Evolutionary conservation across 1,284 basidiomycete genomes (phyloP).

Genomic region (Xerocomus amazonicus): DNA sequence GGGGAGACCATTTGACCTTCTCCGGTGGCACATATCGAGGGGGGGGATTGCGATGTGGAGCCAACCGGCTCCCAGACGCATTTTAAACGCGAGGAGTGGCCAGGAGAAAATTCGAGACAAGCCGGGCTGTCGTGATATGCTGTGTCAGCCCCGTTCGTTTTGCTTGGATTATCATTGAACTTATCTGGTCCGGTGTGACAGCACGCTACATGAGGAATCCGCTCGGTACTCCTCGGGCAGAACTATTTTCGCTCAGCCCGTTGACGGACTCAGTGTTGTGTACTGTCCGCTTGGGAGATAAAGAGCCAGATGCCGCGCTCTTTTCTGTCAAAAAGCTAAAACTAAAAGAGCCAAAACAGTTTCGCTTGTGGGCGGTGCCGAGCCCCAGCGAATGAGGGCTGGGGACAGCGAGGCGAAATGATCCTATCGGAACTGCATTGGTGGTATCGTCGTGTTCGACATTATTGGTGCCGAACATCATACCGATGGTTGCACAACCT

Average conservation of each 20-base stretch:
- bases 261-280: conserved; percentile 11
- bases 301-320: conserved; percentile 16
- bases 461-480: conserved; percentile 24
- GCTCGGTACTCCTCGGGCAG: conserved; percentile 32
- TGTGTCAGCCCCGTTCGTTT: conserved; percentile 17
- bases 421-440: conserved; percentile 12
- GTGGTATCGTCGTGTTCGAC: conserved; percentile 9
- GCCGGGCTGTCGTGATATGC: conserved; percentile 26
- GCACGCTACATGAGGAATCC: conserved; percentile 25
- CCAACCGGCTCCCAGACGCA: conserved; percentile 1
- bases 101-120: conserved; percentile 17
- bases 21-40: conserved; percentile 31
- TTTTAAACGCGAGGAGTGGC: conserved; percentile 27
- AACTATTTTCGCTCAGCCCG: conserved; percentile 26
- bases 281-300: conserved; percentile 21
- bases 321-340: conserved; percentile 32
- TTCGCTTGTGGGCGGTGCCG: conserved; percentile 22
- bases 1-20: conserved; percentile 23
- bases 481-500: conserved; percentile 15
- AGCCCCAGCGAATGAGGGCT: conserved; percentile 19
- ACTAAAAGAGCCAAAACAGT: conserved; percentile 35
- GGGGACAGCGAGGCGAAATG: conserved; percentile 20
- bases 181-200: conserved; percentile 20
- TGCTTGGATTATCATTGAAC: conserved; percentile 22
- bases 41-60: neutral